Conservation (phyloP, 495 filamentous ascomycete genomes). For the Neurospora sp. region DNA sequence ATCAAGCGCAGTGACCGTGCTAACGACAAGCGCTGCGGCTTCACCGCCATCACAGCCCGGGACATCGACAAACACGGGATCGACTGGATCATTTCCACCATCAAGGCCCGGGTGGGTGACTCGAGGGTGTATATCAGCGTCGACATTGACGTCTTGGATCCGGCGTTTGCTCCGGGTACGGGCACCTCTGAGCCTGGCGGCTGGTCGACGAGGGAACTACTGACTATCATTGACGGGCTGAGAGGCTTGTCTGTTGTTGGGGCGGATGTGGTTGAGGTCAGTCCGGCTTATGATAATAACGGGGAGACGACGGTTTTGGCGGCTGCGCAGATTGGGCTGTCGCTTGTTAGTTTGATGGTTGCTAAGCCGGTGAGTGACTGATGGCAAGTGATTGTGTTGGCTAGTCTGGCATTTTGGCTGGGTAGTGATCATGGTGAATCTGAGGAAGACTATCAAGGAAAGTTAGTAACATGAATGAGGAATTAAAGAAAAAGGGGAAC, state of each 20-base stretch:
- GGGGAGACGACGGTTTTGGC: conserved; percentile 61
- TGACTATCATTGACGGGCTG: conserved; percentile 36
- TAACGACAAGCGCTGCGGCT: conserved; percentile 78
- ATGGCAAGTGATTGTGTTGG: background rate
- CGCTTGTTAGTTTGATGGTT: conserved; percentile 29
- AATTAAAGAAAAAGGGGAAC: background rate
- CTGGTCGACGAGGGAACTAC: conserved; percentile 67
- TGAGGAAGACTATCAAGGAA: background rate
- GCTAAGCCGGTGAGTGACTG: conserved; percentile 17
- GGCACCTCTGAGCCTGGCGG: conserved; percentile 83
- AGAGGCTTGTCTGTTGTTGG: conserved; percentile 68
- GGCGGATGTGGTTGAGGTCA: conserved; percentile 70
- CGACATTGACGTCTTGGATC: conserved; percentile 83
- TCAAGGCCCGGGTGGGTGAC: conserved; percentile 62
- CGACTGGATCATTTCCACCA: conserved; percentile 63
- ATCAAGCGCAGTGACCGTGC: conserved; percentile 60
- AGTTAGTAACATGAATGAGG: background rate
- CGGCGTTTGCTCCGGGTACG: conserved; percentile 52
- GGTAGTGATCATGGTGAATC: background rate
- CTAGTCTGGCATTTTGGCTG: background rate
- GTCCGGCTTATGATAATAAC: conserved; percentile 59
- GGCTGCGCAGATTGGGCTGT: conserved; percentile 38
- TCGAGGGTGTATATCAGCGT: conserved; percentile 76
- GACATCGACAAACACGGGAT: conserved; percentile 70
- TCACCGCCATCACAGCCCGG: conserved; percentile 68